A percentile compares a stretch with the other conserved stretches of the same genome.
These are phyloP conservation scores for Cyclocybe aegerita DNA, from an alignment of 768 basidiomycete genomes.

Conservation along the genomic window DNA sequence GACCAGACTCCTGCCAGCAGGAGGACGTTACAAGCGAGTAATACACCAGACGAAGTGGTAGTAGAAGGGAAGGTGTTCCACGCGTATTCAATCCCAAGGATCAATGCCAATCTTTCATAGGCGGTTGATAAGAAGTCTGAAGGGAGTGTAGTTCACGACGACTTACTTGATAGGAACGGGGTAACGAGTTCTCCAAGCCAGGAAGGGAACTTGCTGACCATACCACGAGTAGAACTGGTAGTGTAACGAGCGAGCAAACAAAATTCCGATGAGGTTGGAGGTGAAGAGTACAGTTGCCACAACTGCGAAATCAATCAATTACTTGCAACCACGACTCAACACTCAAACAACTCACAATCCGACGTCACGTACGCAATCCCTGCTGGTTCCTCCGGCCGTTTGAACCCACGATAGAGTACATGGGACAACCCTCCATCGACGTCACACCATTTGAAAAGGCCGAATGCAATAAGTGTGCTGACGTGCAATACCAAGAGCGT, in stretches of 20 bases:
- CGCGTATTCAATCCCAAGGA: conserved; percentile 72
- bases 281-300: conserved; percentile 83
- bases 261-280: conserved; percentile 87
- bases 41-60: conserved; percentile 52
- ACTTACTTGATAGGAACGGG: conserved; percentile 62
- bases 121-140: conserved; percentile 6
- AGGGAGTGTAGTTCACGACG: not conserved
- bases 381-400: conserved; percentile 50
- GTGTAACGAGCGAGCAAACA: conserved; percentile 92
- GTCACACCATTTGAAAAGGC: conserved; percentile 73
- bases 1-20: conserved; percentile 42
- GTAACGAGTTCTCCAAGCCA: conserved; percentile 73
- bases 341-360: conserved; percentile 53
- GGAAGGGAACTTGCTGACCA: conserved; percentile 83
- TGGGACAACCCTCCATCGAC: conserved; percentile 63
- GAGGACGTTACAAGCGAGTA: conserved; percentile 50
- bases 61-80: conserved; percentile 93
- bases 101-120: conserved; percentile 51
- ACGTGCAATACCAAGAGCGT: conserved; percentile 69
- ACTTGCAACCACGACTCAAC: conserved; percentile 1
- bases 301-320: conserved; percentile 41
- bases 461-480: conserved; percentile 60
- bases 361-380: conserved; percentile 45
- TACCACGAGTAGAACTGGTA: conserved; percentile 99
- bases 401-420: conserved; percentile 56